Conservation (phyloP, 352 stramenopile genomes). For the Phytopythium ostracodes region DNA sequence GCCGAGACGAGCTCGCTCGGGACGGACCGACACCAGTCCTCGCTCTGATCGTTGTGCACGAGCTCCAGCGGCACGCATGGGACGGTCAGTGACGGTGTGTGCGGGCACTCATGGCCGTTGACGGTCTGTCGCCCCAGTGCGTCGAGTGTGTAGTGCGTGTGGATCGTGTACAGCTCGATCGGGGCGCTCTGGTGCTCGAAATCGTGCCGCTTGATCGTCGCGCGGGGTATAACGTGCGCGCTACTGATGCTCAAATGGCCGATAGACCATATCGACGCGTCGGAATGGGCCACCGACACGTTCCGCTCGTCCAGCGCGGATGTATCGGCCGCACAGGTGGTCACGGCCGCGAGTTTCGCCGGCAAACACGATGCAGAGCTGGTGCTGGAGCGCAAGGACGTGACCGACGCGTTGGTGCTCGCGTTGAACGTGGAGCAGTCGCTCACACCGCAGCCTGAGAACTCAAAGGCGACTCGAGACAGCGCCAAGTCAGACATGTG, state of each 20-base stretch:
- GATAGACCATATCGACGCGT: slow-evolving; percentile 17
- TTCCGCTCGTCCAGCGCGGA: neutral
- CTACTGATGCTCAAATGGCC: slow-evolving; percentile 14
- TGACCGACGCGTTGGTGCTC: slow-evolving; percentile 5
- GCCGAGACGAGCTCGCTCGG: slow-evolving; percentile 15
- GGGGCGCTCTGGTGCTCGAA: neutral
- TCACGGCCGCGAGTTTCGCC: neutral
- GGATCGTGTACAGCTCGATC: slow-evolving; percentile 16
- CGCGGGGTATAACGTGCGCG: neutral
- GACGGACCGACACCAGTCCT: slow-evolving; percentile 23
- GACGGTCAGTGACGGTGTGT: slow-evolving; percentile 15
- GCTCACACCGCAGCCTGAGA: slow-evolving; percentile 10
- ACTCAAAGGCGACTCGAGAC: neutral
- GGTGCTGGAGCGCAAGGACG: slow-evolving; percentile 7
- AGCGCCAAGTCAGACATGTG: slow-evolving; percentile 4
- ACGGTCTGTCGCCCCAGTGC: slow-evolving; percentile 1
- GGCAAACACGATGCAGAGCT: neutral
- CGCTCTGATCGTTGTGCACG: slow-evolving; percentile 7
- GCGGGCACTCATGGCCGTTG: slow-evolving; percentile 7
- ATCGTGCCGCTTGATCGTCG: neutral
- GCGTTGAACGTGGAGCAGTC: slow-evolving; percentile 19
- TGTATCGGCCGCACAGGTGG: neutral
- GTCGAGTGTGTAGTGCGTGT: slow-evolving; percentile 9
- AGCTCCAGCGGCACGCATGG: slow-evolving; percentile 20
- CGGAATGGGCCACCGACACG: slow-evolving; percentile 1